Evolutionary conservation across 2,329 filamentous ascomycete genomes (phyloP), one percentile per base, ranked within the genome.

Genomic region (Aspergillus uvarum): DNA sequence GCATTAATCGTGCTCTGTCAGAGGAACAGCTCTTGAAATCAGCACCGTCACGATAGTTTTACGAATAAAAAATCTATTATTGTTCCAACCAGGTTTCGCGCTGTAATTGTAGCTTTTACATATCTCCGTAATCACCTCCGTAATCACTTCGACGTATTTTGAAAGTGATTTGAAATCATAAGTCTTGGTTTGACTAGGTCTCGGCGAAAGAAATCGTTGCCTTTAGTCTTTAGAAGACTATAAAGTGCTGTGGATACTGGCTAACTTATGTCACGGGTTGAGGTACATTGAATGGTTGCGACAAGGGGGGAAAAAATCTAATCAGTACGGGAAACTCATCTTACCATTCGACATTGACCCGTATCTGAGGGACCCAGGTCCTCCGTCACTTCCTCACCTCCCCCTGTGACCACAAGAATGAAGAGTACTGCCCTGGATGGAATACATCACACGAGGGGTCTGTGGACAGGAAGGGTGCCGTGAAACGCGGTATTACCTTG

Each of bases 401-500:
- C 24, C 24, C 24, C 6, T 38, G 24, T 19, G 4, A 32, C 21
- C 42, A 47, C 47, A 53, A 70, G 63, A 64, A 75, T 75, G 72
- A 72, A 61, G 68, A 67, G 59, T 56, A 61, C 59, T 63, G 66
- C 58, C 65, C 70, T 62, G 63, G 59, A 78, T 76, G 76, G 75
- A 78, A 57, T 81, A 81, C 67, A 71, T 72, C 57, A 77, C 75
- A 57, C 79, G 77, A 63, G 80, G 80, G 61, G 71, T 71, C 53
- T 87, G 84, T 67, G 82, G 82, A 52, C 78, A 84, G 63, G 83
- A 85, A 63, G 83, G 85, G 68, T 96, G 92, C 72, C 88, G 89
- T 61, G 89, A 89, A 54, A 83, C 82, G 47, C 84, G 84, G 63
- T 92, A 89, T 78, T 90, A 91, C 70, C 80, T 88, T 32, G 87